Evolutionary conservation across 148 eudicot genomes (phyloP), one percentile per base, ranked within the genome.

Genomic region (Oxyria digyna): DNA sequence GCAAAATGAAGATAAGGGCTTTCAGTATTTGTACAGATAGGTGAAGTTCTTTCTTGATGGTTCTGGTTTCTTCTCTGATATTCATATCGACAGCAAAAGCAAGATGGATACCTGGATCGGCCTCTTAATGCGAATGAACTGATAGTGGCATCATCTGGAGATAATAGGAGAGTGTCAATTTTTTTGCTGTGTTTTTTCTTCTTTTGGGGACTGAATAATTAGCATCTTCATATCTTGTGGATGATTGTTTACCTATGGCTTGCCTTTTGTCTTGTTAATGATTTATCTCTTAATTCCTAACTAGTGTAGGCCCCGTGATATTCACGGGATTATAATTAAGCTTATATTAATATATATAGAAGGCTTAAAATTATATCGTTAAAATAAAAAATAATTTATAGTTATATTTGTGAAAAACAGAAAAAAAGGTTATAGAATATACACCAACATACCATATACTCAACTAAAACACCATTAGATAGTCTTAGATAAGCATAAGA

Each of bases 1-100:
- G 84, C 78, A 38, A 10, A 81, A 75, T 72, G 84, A 82, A 5
- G 14, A 43, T 17, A 20, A 42, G 35, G n/a, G n/a, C 38, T 4
- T 68, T 68, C 41, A 46, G 8, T 10, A 32, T 29, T 15, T 68
- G 35, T 26, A 68, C 37, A 45, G 65, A 59, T 31, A 59, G 65
- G 65, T 59, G 5, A 59, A 59, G 38, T 59, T 59, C 18, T 59
- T 11, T 57, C 37, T 57, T 57, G 64, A 14, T 57, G 35, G n/a
- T 29, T 57, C 35, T 6, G 26, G 33, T 27, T 57, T 57, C 38
- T 59, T 21, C 38, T 35, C 38, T 13, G 31, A 52, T 18, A 9
- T 31, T 52, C 10, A 12, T 23, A 23, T 52, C 4, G 27, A 29
- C n/a, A 15, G 37, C 9, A 14, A 29, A 15, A 29, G 65, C 37